These are phyloP conservation scores for Malassezia yamatoensis DNA, from an alignment of 1,284 basidiomycete genomes.

Conservation along the genomic window DNA sequence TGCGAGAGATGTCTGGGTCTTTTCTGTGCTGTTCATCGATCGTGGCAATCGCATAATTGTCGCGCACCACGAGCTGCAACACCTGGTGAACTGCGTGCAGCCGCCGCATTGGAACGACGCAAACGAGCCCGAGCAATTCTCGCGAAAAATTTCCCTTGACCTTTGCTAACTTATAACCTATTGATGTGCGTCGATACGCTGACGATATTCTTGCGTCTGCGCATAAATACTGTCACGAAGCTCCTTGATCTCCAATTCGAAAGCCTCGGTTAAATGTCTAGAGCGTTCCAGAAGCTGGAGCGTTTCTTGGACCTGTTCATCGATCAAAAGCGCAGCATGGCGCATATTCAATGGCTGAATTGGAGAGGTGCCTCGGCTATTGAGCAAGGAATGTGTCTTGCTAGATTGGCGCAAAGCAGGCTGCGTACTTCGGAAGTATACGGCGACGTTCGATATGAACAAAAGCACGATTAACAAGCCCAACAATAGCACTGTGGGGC, in stretches of 20 bases:
- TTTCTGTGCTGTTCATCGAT: conserved; percentile 10
- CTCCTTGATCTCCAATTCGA: conserved; percentile 8
- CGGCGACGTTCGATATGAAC: conserved; percentile 7
- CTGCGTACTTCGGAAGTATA: conserved; percentile 2
- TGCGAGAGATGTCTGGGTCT: conserved; percentile 12
- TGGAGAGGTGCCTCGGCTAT: background rate
- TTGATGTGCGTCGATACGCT: background rate
- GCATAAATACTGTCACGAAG: conserved; percentile 2
- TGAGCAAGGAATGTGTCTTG: conserved; percentile 1
- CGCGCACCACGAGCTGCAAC: conserved; percentile 8
- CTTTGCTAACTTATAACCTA: too few relatives aligned
- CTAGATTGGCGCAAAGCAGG: background rate
- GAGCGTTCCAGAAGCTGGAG: conserved; percentile 24
- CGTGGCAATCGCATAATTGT: conserved; percentile 6
- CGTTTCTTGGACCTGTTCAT: conserved; percentile 11
- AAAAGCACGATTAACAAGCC: conserved; percentile 6
- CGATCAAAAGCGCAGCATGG: conserved; percentile 5
- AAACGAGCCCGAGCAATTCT: conserved; percentile 5
- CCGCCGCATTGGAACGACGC: background rate
- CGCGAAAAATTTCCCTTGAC: conserved; percentile 3
- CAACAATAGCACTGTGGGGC: conserved; percentile 6
- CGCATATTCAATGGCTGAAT: conserved; percentile 1
- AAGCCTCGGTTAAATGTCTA: conserved; percentile 12
- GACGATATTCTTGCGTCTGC: conserved; percentile 1
- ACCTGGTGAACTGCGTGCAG: background rate